Percentiles rank a stretch among this genome's conserved stretches.
Evolutionary conservation across 73 alveolate genomes (phyloP).

Genomic region (Effrenium voratum): DNA sequence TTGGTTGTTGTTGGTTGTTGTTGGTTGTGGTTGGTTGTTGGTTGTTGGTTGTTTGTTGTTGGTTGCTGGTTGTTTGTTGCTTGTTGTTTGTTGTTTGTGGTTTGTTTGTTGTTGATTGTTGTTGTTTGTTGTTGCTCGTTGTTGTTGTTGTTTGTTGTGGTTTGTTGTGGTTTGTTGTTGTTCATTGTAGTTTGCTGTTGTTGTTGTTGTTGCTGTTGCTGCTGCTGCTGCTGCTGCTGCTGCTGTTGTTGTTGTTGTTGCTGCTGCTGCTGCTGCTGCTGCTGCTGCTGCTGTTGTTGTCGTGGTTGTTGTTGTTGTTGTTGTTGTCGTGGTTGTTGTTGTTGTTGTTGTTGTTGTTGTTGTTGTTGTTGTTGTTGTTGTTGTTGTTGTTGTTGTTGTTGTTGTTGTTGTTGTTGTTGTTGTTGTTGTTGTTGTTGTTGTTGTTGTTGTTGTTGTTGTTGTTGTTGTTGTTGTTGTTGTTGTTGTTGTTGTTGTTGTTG

Average conservation of each 20-base stretch:
- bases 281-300: background rate
- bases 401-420: too few relatives aligned
- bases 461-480: too few relatives aligned
- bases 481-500: too few relatives aligned
- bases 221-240: background rate
- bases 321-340: background rate
- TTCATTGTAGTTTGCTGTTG: background rate
- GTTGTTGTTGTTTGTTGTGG: background rate
- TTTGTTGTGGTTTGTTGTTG: background rate
- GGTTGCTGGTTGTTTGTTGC: background rate
- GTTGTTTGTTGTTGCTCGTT: too few relatives aligned
- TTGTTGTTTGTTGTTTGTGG: too few relatives aligned
- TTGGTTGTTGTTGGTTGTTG: too few relatives aligned
- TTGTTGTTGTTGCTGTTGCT: background rate
- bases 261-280: background rate
- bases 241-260: background rate
- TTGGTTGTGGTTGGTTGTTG: background rate
- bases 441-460: too few relatives aligned
- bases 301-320: background rate
- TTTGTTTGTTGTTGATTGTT: background rate
- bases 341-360: conserved; percentile 11
- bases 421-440: too few relatives aligned
- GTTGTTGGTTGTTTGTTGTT: too few relatives aligned
- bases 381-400: too few relatives aligned
- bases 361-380: background rate